phyloP scores from a whole-genome alignment of 768 basidiomycete species.

The Leccinum disarticulatum region DNA sequence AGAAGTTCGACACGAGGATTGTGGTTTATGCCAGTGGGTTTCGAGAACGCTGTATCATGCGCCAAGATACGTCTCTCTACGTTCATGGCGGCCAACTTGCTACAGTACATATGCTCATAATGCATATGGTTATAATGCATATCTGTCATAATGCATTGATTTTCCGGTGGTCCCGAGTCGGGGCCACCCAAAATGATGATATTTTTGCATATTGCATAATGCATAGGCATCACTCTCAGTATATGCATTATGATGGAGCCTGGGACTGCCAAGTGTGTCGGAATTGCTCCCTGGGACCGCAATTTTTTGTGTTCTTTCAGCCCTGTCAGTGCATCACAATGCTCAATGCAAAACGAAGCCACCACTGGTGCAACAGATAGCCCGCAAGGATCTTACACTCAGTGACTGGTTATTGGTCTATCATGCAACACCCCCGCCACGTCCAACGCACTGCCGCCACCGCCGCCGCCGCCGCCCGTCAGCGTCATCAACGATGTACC shows the following conservation, averaged over 20 bases:
- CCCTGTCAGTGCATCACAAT: neutral
- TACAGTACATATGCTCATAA: no score
- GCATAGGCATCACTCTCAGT: no score
- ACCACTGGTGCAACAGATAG: neutral
- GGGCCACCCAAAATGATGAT: no score
- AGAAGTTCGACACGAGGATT: conserved; percentile 8
- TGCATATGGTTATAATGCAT: no score
- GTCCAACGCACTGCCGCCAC: no score
- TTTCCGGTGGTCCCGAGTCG: no score
- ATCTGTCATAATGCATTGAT: no score
- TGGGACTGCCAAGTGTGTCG: neutral
- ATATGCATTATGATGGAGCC: no score
- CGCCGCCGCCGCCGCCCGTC: neutral
- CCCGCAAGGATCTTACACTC: neutral
- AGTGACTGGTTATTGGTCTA: neutral
- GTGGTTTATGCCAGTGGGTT: neutral
- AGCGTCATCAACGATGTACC: neutral
- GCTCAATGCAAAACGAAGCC: neutral
- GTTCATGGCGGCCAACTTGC: conserved; percentile 8
- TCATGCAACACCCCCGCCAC: neutral
- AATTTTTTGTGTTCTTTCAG: neutral
- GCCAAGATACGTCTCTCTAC: conserved; percentile 17
- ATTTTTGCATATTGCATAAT: no score
- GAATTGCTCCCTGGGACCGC: neutral
- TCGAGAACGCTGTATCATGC: conserved; percentile 6